Evolutionary conservation across 2,329 filamentous ascomycete genomes (phyloP).

Genomic region (Pseudomassariella vexata): DNA sequence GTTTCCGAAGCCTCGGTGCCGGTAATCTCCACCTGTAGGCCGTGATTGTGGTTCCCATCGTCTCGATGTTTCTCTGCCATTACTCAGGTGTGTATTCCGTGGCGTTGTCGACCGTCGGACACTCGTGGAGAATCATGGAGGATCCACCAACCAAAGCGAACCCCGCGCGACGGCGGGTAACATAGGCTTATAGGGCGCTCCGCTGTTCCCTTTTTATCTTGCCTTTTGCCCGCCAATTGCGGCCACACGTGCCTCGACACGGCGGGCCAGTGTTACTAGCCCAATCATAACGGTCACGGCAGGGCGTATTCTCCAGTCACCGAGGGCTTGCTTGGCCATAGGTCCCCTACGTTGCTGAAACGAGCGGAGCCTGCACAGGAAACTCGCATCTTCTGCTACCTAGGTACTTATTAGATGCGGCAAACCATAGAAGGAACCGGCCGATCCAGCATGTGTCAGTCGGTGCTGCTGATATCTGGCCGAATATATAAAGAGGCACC

Average conservation of each 20-base stretch:
- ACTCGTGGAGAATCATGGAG: background rate
- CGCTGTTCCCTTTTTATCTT: background rate
- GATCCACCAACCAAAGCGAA: background rate
- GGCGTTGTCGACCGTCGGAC: conserved; percentile 1
- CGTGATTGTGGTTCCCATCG: conserved; percentile 1
- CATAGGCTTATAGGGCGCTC: conserved; percentile 2
- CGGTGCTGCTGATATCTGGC: too few species aligned
- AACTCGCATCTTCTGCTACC: too few species aligned
- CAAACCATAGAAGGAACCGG: too few species aligned
- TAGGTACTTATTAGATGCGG: too few species aligned
- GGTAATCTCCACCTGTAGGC: conserved; percentile 6
- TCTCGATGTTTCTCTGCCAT: background rate
- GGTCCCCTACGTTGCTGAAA: conserved; percentile 5
- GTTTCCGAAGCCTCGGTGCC: conserved; percentile 3
- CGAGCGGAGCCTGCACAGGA: conserved; percentile 4
- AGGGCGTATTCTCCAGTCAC: background rate
- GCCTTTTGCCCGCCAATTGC: conserved; percentile 4
- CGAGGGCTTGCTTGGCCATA: conserved; percentile 4
- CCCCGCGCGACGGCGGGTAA: conserved; percentile 5
- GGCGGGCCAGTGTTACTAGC: background rate
- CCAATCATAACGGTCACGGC: conserved; percentile 1
- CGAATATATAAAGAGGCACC: too few species aligned
- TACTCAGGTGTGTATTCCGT: background rate
- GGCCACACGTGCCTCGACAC: conserved; percentile 1
- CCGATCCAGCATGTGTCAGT: too few species aligned